Percentiles rank a stretch among this genome's conserved stretches.
phyloP scores from a whole-genome alignment of 2,329 filamentous ascomycete species.

The Fusarium nygamai region DNA sequence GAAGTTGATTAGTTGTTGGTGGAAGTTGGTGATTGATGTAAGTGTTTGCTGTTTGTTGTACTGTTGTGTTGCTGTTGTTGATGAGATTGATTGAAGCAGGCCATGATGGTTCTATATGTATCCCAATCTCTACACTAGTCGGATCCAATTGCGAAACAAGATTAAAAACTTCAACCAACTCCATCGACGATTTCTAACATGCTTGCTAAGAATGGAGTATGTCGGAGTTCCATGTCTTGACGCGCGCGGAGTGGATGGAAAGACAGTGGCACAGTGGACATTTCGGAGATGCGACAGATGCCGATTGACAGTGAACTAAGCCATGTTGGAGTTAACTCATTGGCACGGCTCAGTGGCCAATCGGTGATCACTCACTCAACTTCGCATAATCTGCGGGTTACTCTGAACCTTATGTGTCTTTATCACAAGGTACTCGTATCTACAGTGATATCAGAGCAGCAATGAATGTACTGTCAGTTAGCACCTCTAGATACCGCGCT shows the following conservation, averaged over 20 bases:
- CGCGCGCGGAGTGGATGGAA: background rate
- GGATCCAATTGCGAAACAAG: background rate
- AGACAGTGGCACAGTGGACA: background rate
- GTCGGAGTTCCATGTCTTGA: constrained; percentile 1
- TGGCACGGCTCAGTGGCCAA: background rate
- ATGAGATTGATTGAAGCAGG: background rate
- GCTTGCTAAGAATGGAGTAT: background rate
- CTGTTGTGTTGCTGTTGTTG: background rate
- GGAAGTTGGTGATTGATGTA: background rate
- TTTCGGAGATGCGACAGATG: background rate
- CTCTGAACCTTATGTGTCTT: fast-evolving
- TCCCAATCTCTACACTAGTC: background rate
- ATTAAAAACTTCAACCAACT: background rate
- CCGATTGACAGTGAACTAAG: too few species aligned
- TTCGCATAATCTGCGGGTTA: background rate
- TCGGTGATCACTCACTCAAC: too few species aligned
- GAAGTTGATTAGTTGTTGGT: background rate
- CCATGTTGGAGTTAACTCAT: too few species aligned
- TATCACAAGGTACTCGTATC: background rate
- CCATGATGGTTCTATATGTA: background rate
- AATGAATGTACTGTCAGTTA: too few species aligned
- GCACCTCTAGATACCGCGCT: fast-evolving
- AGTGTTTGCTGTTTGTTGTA: background rate
- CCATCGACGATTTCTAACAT: background rate
- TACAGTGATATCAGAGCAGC: too few species aligned